Evolutionary conservation across 352 stramenopile species (phyloP).

Genomic region (Phytophthora chlamydospora): DNA sequence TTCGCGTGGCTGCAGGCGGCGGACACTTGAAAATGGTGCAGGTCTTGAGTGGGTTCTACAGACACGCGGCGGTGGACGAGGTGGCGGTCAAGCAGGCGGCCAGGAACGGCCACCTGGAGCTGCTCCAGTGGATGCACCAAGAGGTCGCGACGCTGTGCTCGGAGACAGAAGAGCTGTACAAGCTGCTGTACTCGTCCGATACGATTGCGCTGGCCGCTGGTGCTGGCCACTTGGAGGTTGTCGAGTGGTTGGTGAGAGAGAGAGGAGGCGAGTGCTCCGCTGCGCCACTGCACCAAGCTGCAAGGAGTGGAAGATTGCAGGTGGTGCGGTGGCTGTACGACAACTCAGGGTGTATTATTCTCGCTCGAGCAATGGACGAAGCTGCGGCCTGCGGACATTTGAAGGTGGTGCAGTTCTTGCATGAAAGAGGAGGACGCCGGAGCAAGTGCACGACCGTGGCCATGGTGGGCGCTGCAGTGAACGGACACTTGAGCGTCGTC

Average conservation of each 20-base stretch:
- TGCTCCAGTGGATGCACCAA: conserved; percentile 34
- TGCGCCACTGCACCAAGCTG: conserved; percentile 30
- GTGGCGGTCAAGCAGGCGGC: conserved; percentile 31
- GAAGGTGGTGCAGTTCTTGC: conserved; percentile 31
- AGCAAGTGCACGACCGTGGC: conserved; percentile 29
- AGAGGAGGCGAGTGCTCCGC: conserved; percentile 37
- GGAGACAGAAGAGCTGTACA: background rate
- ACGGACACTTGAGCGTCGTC: conserved; percentile 29
- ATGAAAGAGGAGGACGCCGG: conserved; percentile 12
- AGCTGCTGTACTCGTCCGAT: conserved; percentile 30
- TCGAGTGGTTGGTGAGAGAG: conserved; percentile 28
- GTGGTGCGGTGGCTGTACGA: conserved; percentile 28
- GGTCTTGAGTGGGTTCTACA: conserved; percentile 15
- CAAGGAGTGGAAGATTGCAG: conserved; percentile 18
- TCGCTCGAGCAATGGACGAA: conserved; percentile 34
- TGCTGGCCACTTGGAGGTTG: conserved; percentile 25
- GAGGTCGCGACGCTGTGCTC: background rate
- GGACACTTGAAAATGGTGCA: conserved; percentile 34
- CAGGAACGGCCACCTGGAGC: conserved; percentile 27
- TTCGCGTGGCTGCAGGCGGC: conserved; percentile 43
- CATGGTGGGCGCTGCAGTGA: conserved; percentile 26
- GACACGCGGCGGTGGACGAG: conserved; percentile 22
- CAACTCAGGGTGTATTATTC: conserved; percentile 25
- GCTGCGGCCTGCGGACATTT: conserved; percentile 30
- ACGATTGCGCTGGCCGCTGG: conserved; percentile 19